phyloP scores from a whole-genome alignment of 2,329 filamentous ascomycete species.

The Diaporthe ampelina region DNA sequence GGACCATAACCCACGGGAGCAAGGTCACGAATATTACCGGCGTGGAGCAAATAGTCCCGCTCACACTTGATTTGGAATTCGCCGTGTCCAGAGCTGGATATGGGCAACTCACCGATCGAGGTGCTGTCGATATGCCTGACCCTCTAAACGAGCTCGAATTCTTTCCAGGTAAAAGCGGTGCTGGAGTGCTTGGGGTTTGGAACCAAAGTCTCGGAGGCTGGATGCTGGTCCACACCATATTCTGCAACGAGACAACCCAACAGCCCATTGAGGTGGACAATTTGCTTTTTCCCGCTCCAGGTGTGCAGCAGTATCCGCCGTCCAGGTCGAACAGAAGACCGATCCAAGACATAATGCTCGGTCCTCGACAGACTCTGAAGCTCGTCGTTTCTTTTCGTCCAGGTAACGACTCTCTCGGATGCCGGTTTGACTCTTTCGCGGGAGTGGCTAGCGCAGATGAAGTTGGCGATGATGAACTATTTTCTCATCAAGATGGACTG shows the following conservation, averaged over 20 bases:
- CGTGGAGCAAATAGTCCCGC: neutral
- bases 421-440: neutral
- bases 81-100: conserved; percentile 45
- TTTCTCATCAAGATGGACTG: conserved; percentile 12
- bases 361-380: conserved; percentile 5
- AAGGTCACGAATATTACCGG: conserved; percentile 35
- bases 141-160: conserved; percentile 32
- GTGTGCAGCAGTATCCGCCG: conserved; percentile 2
- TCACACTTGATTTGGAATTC: conserved; percentile 32
- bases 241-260: conserved; percentile 1
- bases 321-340: neutral
- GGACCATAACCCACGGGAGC: conserved; percentile 38
- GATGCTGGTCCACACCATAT: neutral
- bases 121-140: conserved; percentile 40
- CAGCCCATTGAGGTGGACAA: neutral
- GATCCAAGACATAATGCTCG: neutral
- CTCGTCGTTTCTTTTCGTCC: conserved; percentile 10
- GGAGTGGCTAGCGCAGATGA: neutral
- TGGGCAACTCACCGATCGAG: conserved; percentile 44
- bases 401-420: neutral
- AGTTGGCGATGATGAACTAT: neutral
- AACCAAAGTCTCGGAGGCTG: conserved; percentile 37
- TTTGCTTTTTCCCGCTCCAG: neutral
- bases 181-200: conserved; percentile 23
- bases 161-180: neutral